Evolutionary conservation across 768 basidiomycete genomes (phyloP), one percentile per base, ranked within the genome.

Genomic region (Hygrocybe coccinea): DNA sequence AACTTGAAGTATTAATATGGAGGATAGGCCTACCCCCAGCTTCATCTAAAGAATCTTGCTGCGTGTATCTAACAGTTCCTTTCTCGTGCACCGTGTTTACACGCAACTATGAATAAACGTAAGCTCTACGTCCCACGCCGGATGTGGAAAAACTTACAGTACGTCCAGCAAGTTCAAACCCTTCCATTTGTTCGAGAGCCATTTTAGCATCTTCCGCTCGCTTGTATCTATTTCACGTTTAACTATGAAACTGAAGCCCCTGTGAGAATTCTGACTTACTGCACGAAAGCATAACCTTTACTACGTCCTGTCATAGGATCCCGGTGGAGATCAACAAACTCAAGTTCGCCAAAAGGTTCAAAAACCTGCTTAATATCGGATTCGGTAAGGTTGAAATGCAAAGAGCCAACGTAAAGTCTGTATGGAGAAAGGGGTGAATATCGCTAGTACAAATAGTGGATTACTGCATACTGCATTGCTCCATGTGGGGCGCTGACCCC

Each of bases 311-410:
- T 94, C 82, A 84, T 85, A 3, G 91, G 89, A 70, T 97, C 94
- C 69, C 89, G 85, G 72, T 97, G 97, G 66, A 98, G 82, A 79
- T 99, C 95, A 69, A 99, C 94, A 75, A 95, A 95, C 73, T 95
- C 95, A 62, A 99, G 80, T 74, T 95, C 91, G 64, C 97, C 97
- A 70, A 98, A 99, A 9, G 95, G 94, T 69, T 97, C 94, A 71
- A 99, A 99, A 62, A 99, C 95, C 83, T 97, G 94, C 74, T 88
- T 91, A 75, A 99, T 89, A 77, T 99, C 95, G 63, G 91, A 87
- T 74, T 97, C 91, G 54, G 92, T 91, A 58, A 99, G 86, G 71
- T 93, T 95, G 79, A 95, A 97, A 72, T 97, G 92, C 45, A 99
- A 76, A 58, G 93, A 95, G 56, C 93, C 94, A 71, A 99, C 93